Conservation (phyloP, 83 land plant species). For the Diphasiastrum complanatum region DNA sequence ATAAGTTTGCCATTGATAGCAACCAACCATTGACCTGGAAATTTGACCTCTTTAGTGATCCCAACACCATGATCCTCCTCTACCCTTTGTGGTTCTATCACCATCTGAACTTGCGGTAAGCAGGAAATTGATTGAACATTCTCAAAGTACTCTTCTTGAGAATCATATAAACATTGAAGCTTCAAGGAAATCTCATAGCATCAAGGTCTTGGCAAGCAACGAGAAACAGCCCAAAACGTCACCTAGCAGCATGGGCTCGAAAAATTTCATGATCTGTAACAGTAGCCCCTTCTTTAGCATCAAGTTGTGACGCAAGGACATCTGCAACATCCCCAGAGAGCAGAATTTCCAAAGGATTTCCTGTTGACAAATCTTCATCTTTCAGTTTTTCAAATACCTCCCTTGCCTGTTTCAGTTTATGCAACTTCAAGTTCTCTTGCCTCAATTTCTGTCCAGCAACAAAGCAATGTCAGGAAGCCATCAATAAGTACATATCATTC, state of each 20-base stretch:
- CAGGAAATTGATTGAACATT: no score
- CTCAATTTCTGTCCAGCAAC: slow-evolving; percentile 26
- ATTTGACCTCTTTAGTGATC: no score
- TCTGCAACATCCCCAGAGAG: slow-evolving; percentile 29
- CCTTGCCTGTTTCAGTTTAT: slow-evolving; percentile 23
- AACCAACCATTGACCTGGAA: no score
- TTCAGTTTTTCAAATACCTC: slow-evolving; percentile 1
- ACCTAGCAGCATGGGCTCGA: slow-evolving; percentile 37
- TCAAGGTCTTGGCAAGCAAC: not conserved
- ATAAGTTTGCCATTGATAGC: no score
- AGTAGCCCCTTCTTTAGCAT: slow-evolving; percentile 23
- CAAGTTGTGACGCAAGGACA: slow-evolving; percentile 36
- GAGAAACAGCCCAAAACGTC: no score
- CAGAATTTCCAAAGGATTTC: slow-evolving; percentile 29
- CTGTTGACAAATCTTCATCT: slow-evolving; percentile 2
- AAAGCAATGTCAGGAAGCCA: no score
- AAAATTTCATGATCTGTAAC: slow-evolving; percentile 38
- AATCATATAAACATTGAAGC: no score
- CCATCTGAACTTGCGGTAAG: no score
- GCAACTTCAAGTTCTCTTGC: slow-evolving; percentile 36
- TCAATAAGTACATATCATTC: no score
- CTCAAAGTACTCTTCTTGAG: no score
- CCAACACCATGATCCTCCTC: no score
- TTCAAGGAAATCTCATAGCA: not conserved
- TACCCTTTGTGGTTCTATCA: no score